phyloP scores from a whole-genome alignment of 2,329 filamentous ascomycete genomes.

The Penicillium crustosum region DNA sequence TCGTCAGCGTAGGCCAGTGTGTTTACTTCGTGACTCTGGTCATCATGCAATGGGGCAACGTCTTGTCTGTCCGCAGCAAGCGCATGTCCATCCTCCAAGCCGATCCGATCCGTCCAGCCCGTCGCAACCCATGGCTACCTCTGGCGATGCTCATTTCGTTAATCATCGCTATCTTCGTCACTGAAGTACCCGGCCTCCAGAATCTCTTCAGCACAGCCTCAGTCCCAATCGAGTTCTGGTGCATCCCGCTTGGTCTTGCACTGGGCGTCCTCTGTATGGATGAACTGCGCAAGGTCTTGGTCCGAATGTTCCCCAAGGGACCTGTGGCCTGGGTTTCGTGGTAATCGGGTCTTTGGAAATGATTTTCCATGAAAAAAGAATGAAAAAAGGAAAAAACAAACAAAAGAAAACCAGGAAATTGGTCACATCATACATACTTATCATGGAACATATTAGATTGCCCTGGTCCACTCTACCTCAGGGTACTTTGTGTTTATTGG shows the following conservation, averaged over 20 bases:
- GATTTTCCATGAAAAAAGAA: too few relatives aligned
- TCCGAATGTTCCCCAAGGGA: slow-evolving; percentile 49
- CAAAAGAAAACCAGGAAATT: background rate
- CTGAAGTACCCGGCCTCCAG: slow-evolving; percentile 53
- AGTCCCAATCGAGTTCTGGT: slow-evolving; percentile 55
- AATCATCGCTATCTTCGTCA: slow-evolving; percentile 55
- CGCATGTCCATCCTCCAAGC: slow-evolving; percentile 54
- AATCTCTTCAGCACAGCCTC: slow-evolving; percentile 50
- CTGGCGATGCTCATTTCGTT: slow-evolving; percentile 50
- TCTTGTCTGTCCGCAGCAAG: slow-evolving; percentile 54
- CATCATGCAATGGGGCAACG: slow-evolving; percentile 56
- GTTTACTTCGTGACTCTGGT: slow-evolving; percentile 58
- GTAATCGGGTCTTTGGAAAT: slow-evolving; percentile 30
- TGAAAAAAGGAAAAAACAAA: background rate
- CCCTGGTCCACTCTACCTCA: background rate
- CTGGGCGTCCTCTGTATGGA: slow-evolving; percentile 54
- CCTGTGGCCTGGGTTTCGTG: slow-evolving; percentile 52
- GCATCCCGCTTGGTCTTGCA: slow-evolving; percentile 53
- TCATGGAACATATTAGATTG: background rate
- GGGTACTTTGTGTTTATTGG: too few relatives aligned
- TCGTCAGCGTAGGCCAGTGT: slow-evolving; percentile 53
- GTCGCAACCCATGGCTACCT: slow-evolving; percentile 54
- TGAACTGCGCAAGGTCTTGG: slow-evolving; percentile 54
- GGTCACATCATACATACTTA: background rate
- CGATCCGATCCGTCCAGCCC: slow-evolving; percentile 48